These are phyloP conservation scores for Pyrenophora tritici-repentis DNA, from an alignment of 2,329 filamentous ascomycete genomes.

Conservation along the genomic window DNA sequence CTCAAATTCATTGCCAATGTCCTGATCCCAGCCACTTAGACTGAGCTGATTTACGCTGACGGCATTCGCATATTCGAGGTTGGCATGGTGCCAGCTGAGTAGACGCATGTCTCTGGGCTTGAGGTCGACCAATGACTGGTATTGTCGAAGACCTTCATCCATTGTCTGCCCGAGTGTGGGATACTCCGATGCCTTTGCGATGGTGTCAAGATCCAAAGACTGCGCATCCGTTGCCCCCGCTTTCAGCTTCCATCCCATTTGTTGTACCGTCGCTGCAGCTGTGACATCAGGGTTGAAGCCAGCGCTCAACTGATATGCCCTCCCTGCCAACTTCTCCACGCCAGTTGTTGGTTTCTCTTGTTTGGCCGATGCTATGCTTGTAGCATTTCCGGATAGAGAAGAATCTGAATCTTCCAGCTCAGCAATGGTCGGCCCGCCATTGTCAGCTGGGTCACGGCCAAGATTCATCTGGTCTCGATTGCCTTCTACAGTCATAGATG, in stretches of 20 bases:
- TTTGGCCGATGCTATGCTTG: slow-evolving; percentile 41
- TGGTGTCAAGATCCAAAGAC: slow-evolving; percentile 72
- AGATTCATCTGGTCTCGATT: slow-evolving; percentile 81
- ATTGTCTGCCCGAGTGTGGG: slow-evolving; percentile 89
- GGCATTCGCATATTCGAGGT: slow-evolving; percentile 96
- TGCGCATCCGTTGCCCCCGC: slow-evolving; percentile 63
- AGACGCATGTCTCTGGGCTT: slow-evolving; percentile 85
- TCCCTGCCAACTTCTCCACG: slow-evolving; percentile 68
- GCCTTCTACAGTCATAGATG: slow-evolving; percentile 75
- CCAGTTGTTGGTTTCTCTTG: slow-evolving; percentile 57
- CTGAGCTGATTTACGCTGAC: slow-evolving; percentile 85
- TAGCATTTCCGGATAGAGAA: slow-evolving; percentile 54
- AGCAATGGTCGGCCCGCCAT: slow-evolving; percentile 68
- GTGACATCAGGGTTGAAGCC: slow-evolving; percentile 71
- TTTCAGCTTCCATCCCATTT: slow-evolving; percentile 82
- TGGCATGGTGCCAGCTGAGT: slow-evolving; percentile 97
- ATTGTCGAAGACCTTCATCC: slow-evolving; percentile 88
- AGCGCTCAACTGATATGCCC: slow-evolving; percentile 69
- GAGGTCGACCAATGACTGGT: slow-evolving; percentile 79
- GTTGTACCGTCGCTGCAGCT: slow-evolving; percentile 75
- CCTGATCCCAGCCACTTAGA: slow-evolving; percentile 92
- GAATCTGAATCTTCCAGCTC: slow-evolving; percentile 73
- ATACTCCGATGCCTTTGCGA: slow-evolving; percentile 63
- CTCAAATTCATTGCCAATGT: slow-evolving; percentile 96
- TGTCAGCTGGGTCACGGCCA: slow-evolving; percentile 70